Conservation (phyloP, 2,329 filamentous ascomycete species). For the Xylariomycetidae sp. region DNA sequence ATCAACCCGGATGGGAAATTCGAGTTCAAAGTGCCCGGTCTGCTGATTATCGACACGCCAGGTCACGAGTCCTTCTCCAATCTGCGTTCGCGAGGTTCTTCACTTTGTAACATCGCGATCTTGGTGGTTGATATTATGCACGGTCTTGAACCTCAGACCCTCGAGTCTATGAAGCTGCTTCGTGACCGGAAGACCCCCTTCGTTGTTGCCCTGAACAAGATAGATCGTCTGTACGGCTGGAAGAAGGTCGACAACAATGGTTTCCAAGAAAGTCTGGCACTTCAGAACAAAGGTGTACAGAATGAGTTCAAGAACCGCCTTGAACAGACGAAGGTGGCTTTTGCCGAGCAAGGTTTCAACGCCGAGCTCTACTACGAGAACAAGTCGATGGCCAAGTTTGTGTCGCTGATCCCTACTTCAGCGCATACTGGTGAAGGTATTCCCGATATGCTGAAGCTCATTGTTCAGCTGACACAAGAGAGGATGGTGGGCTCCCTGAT, state of each 20-base stretch:
- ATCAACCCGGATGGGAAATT: slow-evolving; percentile 88
- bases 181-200: slow-evolving; percentile 94
- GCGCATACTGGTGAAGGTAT: slow-evolving; percentile 99
- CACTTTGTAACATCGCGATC: slow-evolving; percentile 98
- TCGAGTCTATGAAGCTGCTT: slow-evolving; percentile 94
- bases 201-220: slow-evolving; percentile 98
- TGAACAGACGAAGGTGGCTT: slow-evolving; percentile 86
- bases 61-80: slow-evolving; percentile 99
- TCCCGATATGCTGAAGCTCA: slow-evolving; percentile 95
- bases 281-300: slow-evolving; percentile 90
- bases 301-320: slow-evolving; percentile 91
- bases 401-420: slow-evolving; percentile 95
- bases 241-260: slow-evolving; percentile 98
- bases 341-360: slow-evolving; percentile 97
- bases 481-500: slow-evolving; percentile 96
- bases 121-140: slow-evolving; percentile 99
- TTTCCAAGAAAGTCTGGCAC: slow-evolving; percentile 83
- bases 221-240: slow-evolving; percentile 98
- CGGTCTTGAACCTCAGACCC: slow-evolving; percentile 92
- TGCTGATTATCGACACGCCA: slow-evolving; percentile 95
- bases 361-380: slow-evolving; percentile 96
- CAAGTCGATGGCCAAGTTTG: slow-evolving; percentile 90
- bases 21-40: slow-evolving; percentile 95
- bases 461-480: slow-evolving; percentile 88
- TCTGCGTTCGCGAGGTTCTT: slow-evolving; percentile 91